phyloP scores from a whole-genome alignment of 2,329 filamentous ascomycete species.

The Tolypocladium capitatum region DNA sequence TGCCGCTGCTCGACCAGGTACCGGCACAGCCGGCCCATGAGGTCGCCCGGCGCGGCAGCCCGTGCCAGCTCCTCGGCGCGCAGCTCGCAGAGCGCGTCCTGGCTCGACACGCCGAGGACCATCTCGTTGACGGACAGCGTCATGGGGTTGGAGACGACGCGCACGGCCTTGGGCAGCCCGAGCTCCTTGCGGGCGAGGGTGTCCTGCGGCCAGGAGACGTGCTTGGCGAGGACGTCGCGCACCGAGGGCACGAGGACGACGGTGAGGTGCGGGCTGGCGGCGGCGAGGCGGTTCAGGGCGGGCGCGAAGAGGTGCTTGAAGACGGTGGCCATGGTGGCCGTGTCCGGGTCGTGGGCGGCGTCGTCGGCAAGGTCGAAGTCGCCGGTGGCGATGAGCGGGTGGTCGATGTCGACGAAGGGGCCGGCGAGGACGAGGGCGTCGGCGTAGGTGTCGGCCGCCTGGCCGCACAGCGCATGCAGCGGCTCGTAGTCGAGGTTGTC shows the following conservation, averaged over 20 bases:
- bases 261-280: constrained; percentile 62
- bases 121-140: constrained; percentile 80
- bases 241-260: constrained; percentile 74
- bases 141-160: constrained; percentile 81
- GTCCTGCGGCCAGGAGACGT: constrained; percentile 71
- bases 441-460: constrained; percentile 59
- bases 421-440: constrained; percentile 72
- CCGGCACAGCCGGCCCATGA: constrained; percentile 58
- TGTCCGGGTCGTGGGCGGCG: constrained; percentile 57
- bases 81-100: constrained; percentile 75
- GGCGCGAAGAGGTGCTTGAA: constrained; percentile 72
- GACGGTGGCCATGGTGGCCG: constrained; percentile 65
- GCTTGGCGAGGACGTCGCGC: constrained; percentile 67
- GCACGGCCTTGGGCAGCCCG: constrained; percentile 62
- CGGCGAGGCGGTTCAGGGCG: constrained; percentile 55
- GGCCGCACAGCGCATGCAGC: constrained; percentile 65
- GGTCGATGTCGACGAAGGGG: constrained; percentile 84
- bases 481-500: constrained; percentile 86
- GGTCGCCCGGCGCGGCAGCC: constrained; percentile 25
- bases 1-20: constrained; percentile 82
- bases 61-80: constrained; percentile 51
- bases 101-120: constrained; percentile 65
- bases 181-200: constrained; percentile 55
- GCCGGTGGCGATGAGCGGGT: constrained; percentile 71
- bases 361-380: constrained; percentile 66